These are phyloP conservation scores for Rachicladosporium sp. DNA, from an alignment of 2,329 filamentous ascomycete genomes.

Conservation along the genomic window DNA sequence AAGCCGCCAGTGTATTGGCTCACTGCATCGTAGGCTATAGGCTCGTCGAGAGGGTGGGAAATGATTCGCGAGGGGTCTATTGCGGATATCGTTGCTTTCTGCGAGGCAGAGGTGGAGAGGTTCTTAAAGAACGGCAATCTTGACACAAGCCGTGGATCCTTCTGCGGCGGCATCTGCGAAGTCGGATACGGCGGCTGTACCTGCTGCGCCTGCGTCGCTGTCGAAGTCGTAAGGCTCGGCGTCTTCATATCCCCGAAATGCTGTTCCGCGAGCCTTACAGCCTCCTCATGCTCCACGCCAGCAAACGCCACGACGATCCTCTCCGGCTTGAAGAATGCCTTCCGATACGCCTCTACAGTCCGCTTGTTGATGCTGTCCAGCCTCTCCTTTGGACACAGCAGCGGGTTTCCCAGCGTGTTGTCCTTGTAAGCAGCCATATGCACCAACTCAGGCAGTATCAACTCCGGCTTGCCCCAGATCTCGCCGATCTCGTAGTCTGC, in stretches of 20 bases:
- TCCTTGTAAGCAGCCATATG: constrained; percentile 93
- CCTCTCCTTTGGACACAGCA: constrained; percentile 80
- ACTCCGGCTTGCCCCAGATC: constrained; percentile 94
- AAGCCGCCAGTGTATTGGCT: constrained; percentile 91
- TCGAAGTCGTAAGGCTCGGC: constrained; percentile 6
- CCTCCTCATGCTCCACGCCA: constrained; percentile 70
- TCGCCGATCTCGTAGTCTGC: constrained; percentile 92
- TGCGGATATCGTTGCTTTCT: constrained; percentile 44
- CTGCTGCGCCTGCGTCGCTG: constrained; percentile 15
- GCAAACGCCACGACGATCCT: constrained; percentile 91
- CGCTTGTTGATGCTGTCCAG: constrained; percentile 60
- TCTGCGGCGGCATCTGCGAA: constrained; percentile 30
- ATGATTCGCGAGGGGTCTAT: constrained; percentile 34
- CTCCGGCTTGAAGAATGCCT: constrained; percentile 77
- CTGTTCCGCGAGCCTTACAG: constrained; percentile 65
- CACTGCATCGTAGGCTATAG: constrained; percentile 47
- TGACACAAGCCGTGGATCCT: constrained; percentile 58
- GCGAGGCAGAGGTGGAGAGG: constrained; percentile 61
- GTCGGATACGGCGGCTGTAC: constrained; percentile 21
- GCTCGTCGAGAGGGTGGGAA: constrained; percentile 32
- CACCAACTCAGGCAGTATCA: constrained; percentile 88
- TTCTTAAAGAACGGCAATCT: constrained; percentile 86
- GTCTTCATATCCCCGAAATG: constrained; percentile 84
- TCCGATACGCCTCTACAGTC: constrained; percentile 66
- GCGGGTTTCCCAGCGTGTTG: constrained; percentile 87